Evolutionary conservation across 371 early-diverging fungal species (phyloP), one percentile per base, ranked within the genome.

Genomic region (Apophysomyces elegans): DNA sequence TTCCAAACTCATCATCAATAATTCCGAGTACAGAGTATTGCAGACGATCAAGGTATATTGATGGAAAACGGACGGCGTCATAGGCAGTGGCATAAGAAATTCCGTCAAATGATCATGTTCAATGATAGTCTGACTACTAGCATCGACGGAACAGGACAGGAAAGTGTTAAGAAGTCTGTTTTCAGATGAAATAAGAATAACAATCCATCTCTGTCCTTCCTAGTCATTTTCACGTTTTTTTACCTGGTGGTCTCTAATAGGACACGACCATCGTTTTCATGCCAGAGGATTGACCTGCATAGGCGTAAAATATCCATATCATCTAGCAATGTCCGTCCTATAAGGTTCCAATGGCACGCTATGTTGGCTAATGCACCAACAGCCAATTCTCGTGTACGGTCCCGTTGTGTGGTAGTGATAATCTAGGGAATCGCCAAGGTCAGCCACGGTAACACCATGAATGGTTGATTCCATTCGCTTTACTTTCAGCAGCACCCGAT

Each of bases 321-420:
- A 32, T 75, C 60, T 1, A 72, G 37, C 18, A 79, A 50, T 39
- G 54, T 56, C 38, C 73, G 61, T 1, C 73, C 70, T 32, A 77
- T 63, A 38, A 37, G 38, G 11, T 74, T 73, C 75, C 77, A 77
- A 59, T 81, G 79, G 61, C 71, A 75, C 14, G 82, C 77, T 57
- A 81, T 61, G 43, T 77, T 81, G 0, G 82, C 82, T 12, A 81
- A 56, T 44, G 74, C 67, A 7, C 82, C 82, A 67, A 81, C 62
- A 0, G 76, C 72, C 41, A 81, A 21, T 58, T 81, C 82, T 63
- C 79, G 71, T 37, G 79, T 75, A 54, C 82, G 66, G 8, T 64
- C 50, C 57, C 82, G 63, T 46, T 56, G 37, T 14, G 79, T 81
- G 2, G 45, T 63, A 5, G 76, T 75, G 32, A 71, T 59, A 16